Conservation (phyloP, 345 rosid genomes). For the Arabidopsis suecica region DNA sequence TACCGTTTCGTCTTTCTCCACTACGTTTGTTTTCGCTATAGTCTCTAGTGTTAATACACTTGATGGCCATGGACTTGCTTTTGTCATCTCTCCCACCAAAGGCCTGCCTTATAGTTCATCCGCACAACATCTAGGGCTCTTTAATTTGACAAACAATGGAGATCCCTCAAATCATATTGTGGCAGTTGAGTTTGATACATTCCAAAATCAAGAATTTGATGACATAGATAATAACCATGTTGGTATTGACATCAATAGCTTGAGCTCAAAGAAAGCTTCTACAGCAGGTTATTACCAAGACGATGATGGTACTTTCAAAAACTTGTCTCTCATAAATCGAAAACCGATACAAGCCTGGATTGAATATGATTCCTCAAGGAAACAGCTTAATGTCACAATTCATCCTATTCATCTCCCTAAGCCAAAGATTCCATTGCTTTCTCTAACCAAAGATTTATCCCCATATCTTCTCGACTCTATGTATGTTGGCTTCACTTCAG, state of each 20-base stretch:
- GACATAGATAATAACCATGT: conserved; percentile 53
- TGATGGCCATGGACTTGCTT: conserved; percentile 72
- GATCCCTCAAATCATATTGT: conserved; percentile 59
- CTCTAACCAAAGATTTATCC: conserved; percentile 63
- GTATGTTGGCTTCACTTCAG: conserved; percentile 66
- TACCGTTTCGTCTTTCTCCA: conserved; percentile 66
- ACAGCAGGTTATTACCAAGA: conserved; percentile 54
- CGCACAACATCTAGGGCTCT: conserved; percentile 58
- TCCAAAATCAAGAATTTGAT: conserved; percentile 48
- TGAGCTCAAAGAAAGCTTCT: conserved; percentile 54
- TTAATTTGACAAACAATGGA: conserved; percentile 53
- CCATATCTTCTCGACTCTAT: conserved; percentile 33
- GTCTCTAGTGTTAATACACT: conserved; percentile 48
- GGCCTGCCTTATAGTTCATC: conserved; percentile 47
- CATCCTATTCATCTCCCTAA: conserved; percentile 53
- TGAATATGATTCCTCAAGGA: conserved; percentile 65
- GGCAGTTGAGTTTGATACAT: conserved; percentile 82
- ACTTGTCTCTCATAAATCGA: conserved; percentile 49
- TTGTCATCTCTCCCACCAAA: conserved; percentile 57
- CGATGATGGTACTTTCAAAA: conserved; percentile 44
- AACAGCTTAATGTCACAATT: conserved; percentile 58
- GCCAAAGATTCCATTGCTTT: conserved; percentile 58
- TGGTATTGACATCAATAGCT: conserved; percentile 59
- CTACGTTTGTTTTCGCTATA: conserved; percentile 74
- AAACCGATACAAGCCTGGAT: conserved; percentile 70